phyloP scores from a whole-genome alignment of 768 basidiomycete species.

The Macrolepiota albuminosa region DNA sequence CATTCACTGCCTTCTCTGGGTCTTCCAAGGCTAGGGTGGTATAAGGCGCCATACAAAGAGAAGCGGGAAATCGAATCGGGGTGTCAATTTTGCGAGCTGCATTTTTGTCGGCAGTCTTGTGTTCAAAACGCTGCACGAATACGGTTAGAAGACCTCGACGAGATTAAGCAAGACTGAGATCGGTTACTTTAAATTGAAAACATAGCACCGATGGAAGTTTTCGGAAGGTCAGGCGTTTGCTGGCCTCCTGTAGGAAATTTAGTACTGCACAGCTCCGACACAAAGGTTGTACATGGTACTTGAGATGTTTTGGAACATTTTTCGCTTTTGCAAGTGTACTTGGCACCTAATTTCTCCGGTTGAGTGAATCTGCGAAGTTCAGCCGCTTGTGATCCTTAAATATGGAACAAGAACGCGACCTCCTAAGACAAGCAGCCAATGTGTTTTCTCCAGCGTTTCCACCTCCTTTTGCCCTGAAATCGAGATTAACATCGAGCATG shows the following conservation, averaged over 20 bases:
- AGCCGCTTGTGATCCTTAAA: not conserved
- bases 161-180: not conserved
- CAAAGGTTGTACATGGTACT: slow-evolving; percentile 31
- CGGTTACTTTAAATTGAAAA: slow-evolving; percentile 86
- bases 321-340: slow-evolving; percentile 63
- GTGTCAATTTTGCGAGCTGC: slow-evolving; percentile 83
- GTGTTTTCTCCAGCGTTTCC: slow-evolving; percentile 53
- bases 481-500: slow-evolving; percentile 87
- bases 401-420: slow-evolving; percentile 35
- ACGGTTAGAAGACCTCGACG: not conserved
- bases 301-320: slow-evolving; percentile 73
- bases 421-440: slow-evolving; percentile 67
- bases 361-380: slow-evolving; percentile 63
- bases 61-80: slow-evolving; percentile 75
- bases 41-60: slow-evolving; percentile 85
- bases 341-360: slow-evolving; percentile 76
- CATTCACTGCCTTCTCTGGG: slow-evolving; percentile 38
- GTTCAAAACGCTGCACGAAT: slow-evolving; percentile 77
- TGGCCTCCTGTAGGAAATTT: slow-evolving; percentile 52
- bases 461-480: slow-evolving; percentile 56
- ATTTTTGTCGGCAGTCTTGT: slow-evolving; percentile 67
- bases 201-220: slow-evolving; percentile 86
- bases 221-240: slow-evolving; percentile 79
- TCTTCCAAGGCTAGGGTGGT: slow-evolving; percentile 60
- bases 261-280: not conserved